phyloP scores from a whole-genome alignment of 2,329 filamentous ascomycete genomes.

The Calonectria hongkongensis region DNA sequence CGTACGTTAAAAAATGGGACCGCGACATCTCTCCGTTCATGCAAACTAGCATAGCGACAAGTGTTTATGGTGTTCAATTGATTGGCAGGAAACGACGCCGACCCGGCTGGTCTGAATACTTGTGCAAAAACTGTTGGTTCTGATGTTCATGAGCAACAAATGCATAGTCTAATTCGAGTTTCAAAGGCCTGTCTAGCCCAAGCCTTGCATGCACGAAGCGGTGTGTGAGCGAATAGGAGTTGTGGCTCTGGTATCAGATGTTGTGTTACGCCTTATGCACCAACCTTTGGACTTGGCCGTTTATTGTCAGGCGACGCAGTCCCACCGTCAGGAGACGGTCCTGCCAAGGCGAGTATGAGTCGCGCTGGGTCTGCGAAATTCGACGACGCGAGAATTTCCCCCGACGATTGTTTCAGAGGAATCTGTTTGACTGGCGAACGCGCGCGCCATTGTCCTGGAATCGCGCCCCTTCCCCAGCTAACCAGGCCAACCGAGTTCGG shows the following conservation, averaged over 20 bases:
- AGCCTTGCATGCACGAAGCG: conserved; percentile 12
- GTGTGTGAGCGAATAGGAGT: conserved; percentile 15
- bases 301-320: conserved; percentile 10
- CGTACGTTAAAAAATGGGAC: conserved; percentile 45
- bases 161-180: conserved; percentile 23
- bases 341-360: neutral
- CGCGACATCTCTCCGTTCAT: conserved; percentile 34
- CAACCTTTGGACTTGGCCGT: neutral
- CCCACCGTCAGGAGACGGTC: conserved; percentile 8
- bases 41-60: neutral
- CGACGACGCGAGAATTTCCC: conserved; percentile 6
- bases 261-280: conserved; percentile 14
- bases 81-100: neutral
- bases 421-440: neutral
- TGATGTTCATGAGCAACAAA: neutral
- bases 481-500: neutral
- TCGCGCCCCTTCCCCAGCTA: neutral
- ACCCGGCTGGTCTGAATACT: neutral
- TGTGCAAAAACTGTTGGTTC: neutral
- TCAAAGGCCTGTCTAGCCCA: conserved; percentile 30
- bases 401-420: conserved; percentile 16
- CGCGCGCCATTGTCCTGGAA: conserved; percentile 19
- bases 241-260: conserved; percentile 16
- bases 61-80: neutral
- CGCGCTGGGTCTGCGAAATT: conserved; percentile 9